phyloP scores from a whole-genome alignment of 208 protist species.

The Trypanosoma conorhini region DNA sequence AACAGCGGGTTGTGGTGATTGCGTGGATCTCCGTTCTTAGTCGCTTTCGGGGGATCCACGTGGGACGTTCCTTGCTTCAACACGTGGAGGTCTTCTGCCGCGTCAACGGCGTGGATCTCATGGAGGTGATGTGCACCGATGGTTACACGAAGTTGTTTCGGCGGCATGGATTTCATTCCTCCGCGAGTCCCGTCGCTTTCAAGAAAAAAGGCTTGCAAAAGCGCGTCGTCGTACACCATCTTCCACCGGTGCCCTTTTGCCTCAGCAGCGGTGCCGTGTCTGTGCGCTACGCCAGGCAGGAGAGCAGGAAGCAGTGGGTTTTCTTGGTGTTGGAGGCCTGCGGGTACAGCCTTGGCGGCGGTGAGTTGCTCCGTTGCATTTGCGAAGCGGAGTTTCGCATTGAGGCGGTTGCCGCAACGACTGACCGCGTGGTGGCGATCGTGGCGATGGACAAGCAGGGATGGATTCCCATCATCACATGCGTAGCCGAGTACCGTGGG shows the following conservation, averaged over 20 bases:
- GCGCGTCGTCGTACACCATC: not conserved
- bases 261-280: conserved; percentile 10
- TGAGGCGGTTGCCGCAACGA: conserved; percentile 19
- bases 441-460: conserved; percentile 33
- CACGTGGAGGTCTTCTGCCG: conserved; percentile 25
- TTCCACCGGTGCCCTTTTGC: conserved; percentile 10
- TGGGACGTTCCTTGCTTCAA: conserved; percentile 29
- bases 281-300: conserved; percentile 18
- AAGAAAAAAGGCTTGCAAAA: conserved; percentile 11
- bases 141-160: conserved; percentile 14
- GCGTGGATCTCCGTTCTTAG: conserved; percentile 34
- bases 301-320: conserved; percentile 30
- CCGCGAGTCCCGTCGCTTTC: not conserved
- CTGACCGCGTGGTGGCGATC: conserved; percentile 32
- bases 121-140: conserved; percentile 12
- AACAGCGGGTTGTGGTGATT: conserved; percentile 11
- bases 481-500: conserved; percentile 26
- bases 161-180: conserved; percentile 6
- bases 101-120: conserved; percentile 3
- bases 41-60: conserved; percentile 15
- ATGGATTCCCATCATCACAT: conserved; percentile 45
- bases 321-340: conserved; percentile 31
- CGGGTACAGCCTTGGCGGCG: conserved; percentile 40
- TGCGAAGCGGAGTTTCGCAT: conserved; percentile 35
- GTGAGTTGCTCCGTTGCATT: conserved; percentile 26